Conservation (phyloP, 2,329 filamentous ascomycete species). For the Trichoderma sp. region DNA sequence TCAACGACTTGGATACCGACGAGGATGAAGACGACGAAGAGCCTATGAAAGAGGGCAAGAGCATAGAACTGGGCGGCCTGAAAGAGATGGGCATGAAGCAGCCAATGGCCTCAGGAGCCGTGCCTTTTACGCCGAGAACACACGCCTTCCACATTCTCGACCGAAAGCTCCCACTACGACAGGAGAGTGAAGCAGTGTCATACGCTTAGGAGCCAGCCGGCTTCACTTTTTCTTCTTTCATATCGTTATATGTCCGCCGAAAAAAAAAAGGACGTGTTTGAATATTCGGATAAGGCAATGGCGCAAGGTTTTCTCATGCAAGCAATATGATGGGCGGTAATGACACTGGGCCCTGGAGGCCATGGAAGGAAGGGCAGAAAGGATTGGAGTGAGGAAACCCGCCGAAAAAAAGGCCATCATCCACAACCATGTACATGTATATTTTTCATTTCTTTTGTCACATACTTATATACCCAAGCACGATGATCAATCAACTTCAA, state of each 20-base stretch:
- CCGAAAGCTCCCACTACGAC: conserved; percentile 55
- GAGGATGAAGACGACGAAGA: conserved; percentile 45
- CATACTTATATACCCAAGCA: conserved; percentile 14
- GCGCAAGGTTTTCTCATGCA: conserved; percentile 7
- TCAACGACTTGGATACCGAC: conserved; percentile 49
- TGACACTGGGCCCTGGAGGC: conserved; percentile 18
- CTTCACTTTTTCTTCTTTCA: neutral
- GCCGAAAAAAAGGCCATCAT: neutral
- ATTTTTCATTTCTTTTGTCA: neutral
- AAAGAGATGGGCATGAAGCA: conserved; percentile 54
- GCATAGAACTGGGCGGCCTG: conserved; percentile 57
- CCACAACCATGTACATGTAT: neutral
- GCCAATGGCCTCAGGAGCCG: conserved; percentile 25
- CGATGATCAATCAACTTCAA: neutral
- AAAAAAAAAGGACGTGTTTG: neutral
- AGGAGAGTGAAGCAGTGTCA: conserved; percentile 1
- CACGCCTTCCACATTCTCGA: conserved; percentile 67
- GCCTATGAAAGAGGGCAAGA: conserved; percentile 40
- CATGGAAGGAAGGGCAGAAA: neutral
- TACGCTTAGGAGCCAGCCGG: neutral
- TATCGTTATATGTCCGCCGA: neutral
- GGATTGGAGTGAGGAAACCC: neutral
- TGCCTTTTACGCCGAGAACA: conserved; percentile 66
- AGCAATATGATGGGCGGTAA: conserved; percentile 7
- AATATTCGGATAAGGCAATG: neutral